These are phyloP conservation scores for Salix koriyanagi DNA, from an alignment of 345 rosid species.

Conservation along the genomic window DNA sequence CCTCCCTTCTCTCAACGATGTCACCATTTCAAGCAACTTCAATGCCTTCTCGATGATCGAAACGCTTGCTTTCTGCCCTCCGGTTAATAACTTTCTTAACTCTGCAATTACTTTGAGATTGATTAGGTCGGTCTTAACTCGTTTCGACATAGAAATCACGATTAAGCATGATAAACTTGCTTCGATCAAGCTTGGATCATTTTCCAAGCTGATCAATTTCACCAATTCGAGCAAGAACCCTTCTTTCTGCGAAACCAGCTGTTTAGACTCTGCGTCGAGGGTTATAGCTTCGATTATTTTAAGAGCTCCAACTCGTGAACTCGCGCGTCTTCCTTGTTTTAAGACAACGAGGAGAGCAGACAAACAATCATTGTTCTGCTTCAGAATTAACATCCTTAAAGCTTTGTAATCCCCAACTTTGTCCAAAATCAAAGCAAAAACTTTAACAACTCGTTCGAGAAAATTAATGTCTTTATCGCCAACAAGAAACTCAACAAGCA, in stretches of 20 bases:
- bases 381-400: slow-evolving; percentile 37
- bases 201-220: slow-evolving; percentile 33
- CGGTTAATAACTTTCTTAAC: slow-evolving; percentile 44
- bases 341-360: slow-evolving; percentile 45
- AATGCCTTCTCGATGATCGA: slow-evolving; percentile 60
- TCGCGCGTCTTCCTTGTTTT: slow-evolving; percentile 35
- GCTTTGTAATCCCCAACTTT: slow-evolving; percentile 37
- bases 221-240: slow-evolving; percentile 44
- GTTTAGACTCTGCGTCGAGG: slow-evolving; percentile 48
- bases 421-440: slow-evolving; percentile 36
- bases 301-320: slow-evolving; percentile 50
- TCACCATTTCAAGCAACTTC: slow-evolving; percentile 53
- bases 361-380: slow-evolving; percentile 26
- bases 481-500: slow-evolving; percentile 48
- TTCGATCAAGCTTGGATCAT: slow-evolving; percentile 48
- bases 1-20: slow-evolving; percentile 66
- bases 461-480: slow-evolving; percentile 18
- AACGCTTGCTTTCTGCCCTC: slow-evolving; percentile 20
- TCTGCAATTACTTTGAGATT: slow-evolving; percentile 31
- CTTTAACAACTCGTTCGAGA: slow-evolving; percentile 37
- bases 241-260: slow-evolving; percentile 48
- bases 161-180: slow-evolving; percentile 53
- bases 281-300: slow-evolving; percentile 57
- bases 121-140: slow-evolving; percentile 45
- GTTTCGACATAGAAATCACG: slow-evolving; percentile 47